A percentile compares a stretch with the other conserved stretches of the same genome.
Conservation (phyloP, 2,329 filamentous ascomycete species). For the Falciphora oryzae region DNA sequence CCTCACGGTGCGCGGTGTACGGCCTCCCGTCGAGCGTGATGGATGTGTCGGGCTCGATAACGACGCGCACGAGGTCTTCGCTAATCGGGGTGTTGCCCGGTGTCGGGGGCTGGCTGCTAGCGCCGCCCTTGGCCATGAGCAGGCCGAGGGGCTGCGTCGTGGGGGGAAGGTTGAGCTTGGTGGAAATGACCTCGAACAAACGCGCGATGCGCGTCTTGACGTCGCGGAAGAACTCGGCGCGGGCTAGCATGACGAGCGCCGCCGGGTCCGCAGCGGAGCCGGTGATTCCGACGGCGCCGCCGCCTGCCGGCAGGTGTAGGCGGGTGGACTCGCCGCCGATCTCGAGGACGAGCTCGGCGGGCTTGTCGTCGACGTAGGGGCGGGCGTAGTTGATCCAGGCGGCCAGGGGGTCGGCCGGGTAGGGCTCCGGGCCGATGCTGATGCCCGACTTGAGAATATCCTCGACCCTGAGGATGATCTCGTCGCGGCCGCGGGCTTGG, state of each 20-base stretch:
- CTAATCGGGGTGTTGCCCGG: slow-evolving; percentile 65
- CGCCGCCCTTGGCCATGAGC: slow-evolving; percentile 59
- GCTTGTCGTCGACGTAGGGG: slow-evolving; percentile 73
- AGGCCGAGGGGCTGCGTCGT: slow-evolving; percentile 57
- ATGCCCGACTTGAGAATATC: slow-evolving; percentile 88
- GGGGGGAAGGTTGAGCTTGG: slow-evolving; percentile 66
- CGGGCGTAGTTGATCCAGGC: slow-evolving; percentile 72
- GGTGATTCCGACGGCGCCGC: slow-evolving; percentile 16
- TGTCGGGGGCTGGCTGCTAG: slow-evolving; percentile 54
- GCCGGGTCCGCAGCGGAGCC: slow-evolving; percentile 17
- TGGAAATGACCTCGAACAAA: slow-evolving; percentile 74
- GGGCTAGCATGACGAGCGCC: slow-evolving; percentile 29
- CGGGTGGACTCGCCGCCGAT: slow-evolving; percentile 62
- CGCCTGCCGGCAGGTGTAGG: slow-evolving; percentile 39
- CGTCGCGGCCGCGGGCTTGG: slow-evolving; percentile 56
- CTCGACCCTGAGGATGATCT: slow-evolving; percentile 75
- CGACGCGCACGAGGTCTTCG: slow-evolving; percentile 62
- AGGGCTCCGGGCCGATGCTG: slow-evolving; percentile 50
- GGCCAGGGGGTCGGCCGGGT: slow-evolving; percentile 21
- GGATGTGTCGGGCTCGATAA: slow-evolving; percentile 55
- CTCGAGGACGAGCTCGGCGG: slow-evolving; percentile 73
- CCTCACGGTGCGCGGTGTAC: slow-evolving; percentile 26
- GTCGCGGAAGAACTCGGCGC: slow-evolving; percentile 69
- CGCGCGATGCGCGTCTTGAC: slow-evolving; percentile 64
- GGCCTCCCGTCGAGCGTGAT: slow-evolving; percentile 54